Evolutionary conservation across 1,284 basidiomycete genomes (phyloP), one percentile per base, ranked within the genome.

Genomic region (Fistulinella cinereoalba): DNA sequence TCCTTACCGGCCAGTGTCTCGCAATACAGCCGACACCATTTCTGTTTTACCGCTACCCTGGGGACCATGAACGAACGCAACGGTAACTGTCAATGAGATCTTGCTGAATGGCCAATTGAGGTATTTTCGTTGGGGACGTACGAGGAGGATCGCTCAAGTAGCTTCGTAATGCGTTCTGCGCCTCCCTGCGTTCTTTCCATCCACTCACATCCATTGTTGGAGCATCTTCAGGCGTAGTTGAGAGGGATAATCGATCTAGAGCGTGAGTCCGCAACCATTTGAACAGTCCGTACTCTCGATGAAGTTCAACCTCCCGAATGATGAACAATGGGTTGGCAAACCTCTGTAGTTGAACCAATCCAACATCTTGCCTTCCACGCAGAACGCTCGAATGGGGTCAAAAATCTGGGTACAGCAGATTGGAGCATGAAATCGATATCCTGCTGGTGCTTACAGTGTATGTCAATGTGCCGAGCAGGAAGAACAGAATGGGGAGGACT

Each of bases 1-100:
- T 18, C 62, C 71, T 57, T 56, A 82, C 87, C 90, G 78, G 23
- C 74, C 71, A 32, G 73, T 72, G 21, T 83, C 75, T 45, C 78
- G 71, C 47, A 92, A 65, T 5, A 90, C 73, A 3, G 75, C 65
- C 7, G 78, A 68, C 3, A 97, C 67, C 68, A 98, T 76, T 7
- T 75, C 75, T 4, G 77, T 77, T 69, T 98, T 98, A 5, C 96
- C 95, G 51, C 88, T 91, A 2, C 96, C 96, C 49, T 88, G 85
- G 0, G 96, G 96, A 1, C 96, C 96, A 40, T 95, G 87, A 18
- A 99, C 70, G 52, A 96, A 88, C n/a, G 83, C 75, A 27, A 88
- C 70, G 3, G 85, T 86, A 21, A 67, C 83, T 84, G 43, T 28
- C 25, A 27, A 27, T 27, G 25, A 27, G 12, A 47, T 40, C n/a